Evolutionary conservation across 495 filamentous ascomycete species (phyloP).

Genomic region (Friedmanniomyces simplex): DNA sequence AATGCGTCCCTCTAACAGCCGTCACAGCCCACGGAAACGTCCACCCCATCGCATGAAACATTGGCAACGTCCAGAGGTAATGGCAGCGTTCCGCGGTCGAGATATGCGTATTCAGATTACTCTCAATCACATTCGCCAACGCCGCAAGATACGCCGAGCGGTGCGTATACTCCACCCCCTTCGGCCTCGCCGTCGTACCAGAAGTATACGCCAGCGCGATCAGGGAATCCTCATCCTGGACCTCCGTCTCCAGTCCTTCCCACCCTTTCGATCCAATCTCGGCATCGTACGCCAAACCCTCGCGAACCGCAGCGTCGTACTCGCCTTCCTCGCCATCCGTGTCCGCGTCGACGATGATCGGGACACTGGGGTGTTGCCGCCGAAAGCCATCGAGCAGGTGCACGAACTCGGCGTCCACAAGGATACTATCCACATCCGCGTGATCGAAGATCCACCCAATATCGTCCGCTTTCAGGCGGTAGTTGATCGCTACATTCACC

Average conservation of each 20-base stretch:
- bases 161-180: constrained; percentile 89
- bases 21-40: constrained; percentile 50
- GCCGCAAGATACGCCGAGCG: constrained; percentile 77
- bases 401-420: constrained; percentile 72
- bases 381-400: constrained; percentile 57
- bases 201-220: constrained; percentile 87
- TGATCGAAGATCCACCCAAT: constrained; percentile 83
- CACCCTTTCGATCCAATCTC: constrained; percentile 57
- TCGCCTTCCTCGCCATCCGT: constrained; percentile 68
- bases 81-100: constrained; percentile 48
- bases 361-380: constrained; percentile 46
- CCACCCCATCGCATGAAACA: constrained; percentile 86
- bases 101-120: constrained; percentile 58
- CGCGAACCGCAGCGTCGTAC: constrained; percentile 74
- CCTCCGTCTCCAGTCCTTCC: constrained; percentile 60
- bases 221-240: constrained; percentile 61
- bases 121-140: constrained; percentile 79
- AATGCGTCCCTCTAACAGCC: constrained; percentile 84
- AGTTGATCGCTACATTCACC: constrained; percentile 79
- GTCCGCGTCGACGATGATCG: constrained; percentile 74
- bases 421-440: constrained; percentile 74
- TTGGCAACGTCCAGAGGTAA: constrained; percentile 88
- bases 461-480: constrained; percentile 78
- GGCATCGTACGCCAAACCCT: constrained; percentile 63
- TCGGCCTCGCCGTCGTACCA: constrained; percentile 84